Base-by-base conservation (phyloP, 176 grass and related monocot species). In the Eleusine indica region DNA sequence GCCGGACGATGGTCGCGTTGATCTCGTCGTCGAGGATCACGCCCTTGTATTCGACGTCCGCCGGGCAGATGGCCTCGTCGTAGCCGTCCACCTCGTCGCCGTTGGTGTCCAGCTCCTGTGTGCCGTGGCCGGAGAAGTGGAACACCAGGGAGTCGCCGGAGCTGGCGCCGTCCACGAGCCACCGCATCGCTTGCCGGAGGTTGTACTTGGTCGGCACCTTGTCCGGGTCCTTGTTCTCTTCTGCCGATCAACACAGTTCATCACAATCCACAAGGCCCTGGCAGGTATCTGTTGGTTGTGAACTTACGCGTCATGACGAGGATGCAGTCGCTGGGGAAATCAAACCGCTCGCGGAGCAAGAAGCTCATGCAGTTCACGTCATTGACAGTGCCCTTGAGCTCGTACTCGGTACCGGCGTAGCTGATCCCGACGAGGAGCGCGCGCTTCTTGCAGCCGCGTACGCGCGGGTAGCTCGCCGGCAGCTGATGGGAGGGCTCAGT, bases 91-190 rank as follows among this genome's bases (percentile, higher is more conserved):
- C 40, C 89, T 98, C 96, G 66, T 95, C 87, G 65, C 91, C 88
- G 77, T 64, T 83, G 14, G 9, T 82, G 83, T 94, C 96, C 80
- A 95, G 87, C 91, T 90, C 95, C 90, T 95, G 96, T 62, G 91
- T 67, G 29, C 93, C 96, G 83, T 98, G 96, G 5, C 96, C 95
- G 4, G 95, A 94, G 90, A 89, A 97, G 74, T 94, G 92, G 85
- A 97, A 94, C 84, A 97, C 84, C 60, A 97, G 84, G 0, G 95
- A 97, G 81, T 97, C 92, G 0, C 92, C 92, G 0, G 48, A 28
- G 48, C 4, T 18, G 63, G 84, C 70, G 9, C 82, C 92, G 32
- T 79, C 80, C 75, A 97, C 88, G 29, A 97, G 90, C 95, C 95
- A 97, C 81, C 84, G 81, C 95, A 97, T 92, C 43, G 90, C 95